Conservation (phyloP, 148 eudicot species). For the Arctostaphylos glauca region DNA sequence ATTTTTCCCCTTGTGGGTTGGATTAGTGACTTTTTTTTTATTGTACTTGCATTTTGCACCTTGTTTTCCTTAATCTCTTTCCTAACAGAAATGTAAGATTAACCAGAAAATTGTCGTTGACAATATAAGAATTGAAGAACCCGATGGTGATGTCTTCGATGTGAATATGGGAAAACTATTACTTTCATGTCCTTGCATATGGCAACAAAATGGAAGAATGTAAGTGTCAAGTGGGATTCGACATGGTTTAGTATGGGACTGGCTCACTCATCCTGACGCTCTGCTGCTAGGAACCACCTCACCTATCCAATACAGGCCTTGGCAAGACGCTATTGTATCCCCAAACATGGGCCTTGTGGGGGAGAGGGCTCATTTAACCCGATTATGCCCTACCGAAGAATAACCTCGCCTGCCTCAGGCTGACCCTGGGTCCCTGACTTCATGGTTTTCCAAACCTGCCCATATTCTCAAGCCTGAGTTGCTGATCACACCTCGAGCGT, state of each 20-base stretch:
- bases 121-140: neutral
- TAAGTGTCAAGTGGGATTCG: neutral
- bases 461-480: neutral
- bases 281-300: neutral
- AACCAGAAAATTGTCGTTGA: too few species aligned
- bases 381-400: neutral
- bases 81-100: neutral
- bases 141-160: neutral
- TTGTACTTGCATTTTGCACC: too few species aligned
- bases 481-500: neutral
- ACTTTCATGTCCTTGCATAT: neutral
- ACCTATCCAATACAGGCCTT: neutral
- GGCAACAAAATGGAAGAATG: constrained; percentile 4
- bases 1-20: too few species aligned
- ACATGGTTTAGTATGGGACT: neutral
- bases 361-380: neutral
- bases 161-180: neutral
- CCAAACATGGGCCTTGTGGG: neutral
- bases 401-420: neutral
- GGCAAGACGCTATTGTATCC: neutral
- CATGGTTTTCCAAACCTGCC: neutral
- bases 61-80: too few species aligned
- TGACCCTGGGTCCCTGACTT: neutral
- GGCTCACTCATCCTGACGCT: neutral
- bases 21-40: too few species aligned